phyloP scores from a whole-genome alignment of 2,329 filamentous ascomycete genomes.

The Tolypocladium nubicola region DNA sequence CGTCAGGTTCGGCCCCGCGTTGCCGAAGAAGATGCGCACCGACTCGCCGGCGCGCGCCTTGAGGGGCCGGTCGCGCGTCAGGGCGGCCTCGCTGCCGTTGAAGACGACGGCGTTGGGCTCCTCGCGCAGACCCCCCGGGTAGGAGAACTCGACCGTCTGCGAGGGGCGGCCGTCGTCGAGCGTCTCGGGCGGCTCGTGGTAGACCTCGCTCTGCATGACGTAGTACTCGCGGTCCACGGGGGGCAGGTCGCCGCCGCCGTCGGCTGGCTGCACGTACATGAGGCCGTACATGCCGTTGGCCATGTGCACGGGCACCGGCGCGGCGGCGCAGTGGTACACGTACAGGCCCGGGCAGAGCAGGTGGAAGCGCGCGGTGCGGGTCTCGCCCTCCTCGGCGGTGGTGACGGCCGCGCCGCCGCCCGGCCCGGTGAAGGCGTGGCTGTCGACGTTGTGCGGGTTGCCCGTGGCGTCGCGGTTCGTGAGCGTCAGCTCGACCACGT shows the following conservation, averaged over 20 bases:
- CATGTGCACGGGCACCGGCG: constrained; percentile 23
- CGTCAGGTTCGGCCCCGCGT: constrained; percentile 21
- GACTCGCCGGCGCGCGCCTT: constrained; percentile 17
- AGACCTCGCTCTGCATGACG: constrained; percentile 26
- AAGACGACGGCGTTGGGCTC: constrained; percentile 19
- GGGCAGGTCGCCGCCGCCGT: constrained; percentile 11
- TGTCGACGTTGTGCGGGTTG: constrained; percentile 24
- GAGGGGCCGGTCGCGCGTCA: constrained; percentile 18
- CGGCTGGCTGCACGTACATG: constrained; percentile 22
- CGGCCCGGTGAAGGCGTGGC: constrained; percentile 19
- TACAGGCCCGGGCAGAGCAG: constrained; percentile 19
- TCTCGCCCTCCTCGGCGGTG: constrained; percentile 18
- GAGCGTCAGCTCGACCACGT: constrained; percentile 19
- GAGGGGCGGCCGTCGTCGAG: constrained; percentile 18
- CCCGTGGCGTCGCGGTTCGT: constrained; percentile 21
- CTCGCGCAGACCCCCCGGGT: constrained; percentile 20
- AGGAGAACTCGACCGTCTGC: constrained; percentile 20
- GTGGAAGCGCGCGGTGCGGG: constrained; percentile 19
- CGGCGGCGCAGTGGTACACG: constrained; percentile 23
- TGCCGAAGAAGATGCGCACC: constrained; percentile 23
- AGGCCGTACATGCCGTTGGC: constrained; percentile 26
- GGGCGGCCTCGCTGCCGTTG: constrained; percentile 19
- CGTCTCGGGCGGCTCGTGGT: constrained; percentile 22
- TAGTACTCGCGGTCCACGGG: constrained; percentile 22
- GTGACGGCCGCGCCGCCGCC: constrained; percentile 21